Evolutionary conservation across 371 early-diverging fungal genomes (phyloP).

Genomic region (Actinomucor elegans): DNA sequence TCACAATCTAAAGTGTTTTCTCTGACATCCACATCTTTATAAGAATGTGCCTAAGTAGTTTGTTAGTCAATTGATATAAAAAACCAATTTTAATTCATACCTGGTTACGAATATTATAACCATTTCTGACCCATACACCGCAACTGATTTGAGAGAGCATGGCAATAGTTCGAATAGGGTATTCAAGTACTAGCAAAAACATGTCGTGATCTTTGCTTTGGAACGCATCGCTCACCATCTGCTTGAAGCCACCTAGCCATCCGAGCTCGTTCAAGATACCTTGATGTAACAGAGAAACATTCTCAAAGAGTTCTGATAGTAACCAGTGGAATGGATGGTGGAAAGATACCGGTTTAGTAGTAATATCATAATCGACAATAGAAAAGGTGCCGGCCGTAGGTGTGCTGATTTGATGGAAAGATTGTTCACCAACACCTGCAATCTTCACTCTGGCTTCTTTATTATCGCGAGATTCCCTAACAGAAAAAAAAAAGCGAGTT

Average conservation of each 20-base stretch:
- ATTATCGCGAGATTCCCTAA: too few species aligned
- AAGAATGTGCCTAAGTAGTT: slow-evolving; percentile 66
- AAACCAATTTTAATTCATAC: slow-evolving; percentile 19
- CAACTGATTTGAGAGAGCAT: slow-evolving; percentile 88
- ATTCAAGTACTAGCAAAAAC: slow-evolving; percentile 64
- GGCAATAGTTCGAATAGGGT: slow-evolving; percentile 71
- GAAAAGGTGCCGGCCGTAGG: slow-evolving; percentile 39
- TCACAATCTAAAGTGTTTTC: slow-evolving; percentile 86
- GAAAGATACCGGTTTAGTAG: slow-evolving; percentile 74
- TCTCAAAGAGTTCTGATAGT: slow-evolving; percentile 74
- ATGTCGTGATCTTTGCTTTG: slow-evolving; percentile 14
- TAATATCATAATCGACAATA: slow-evolving; percentile 65
- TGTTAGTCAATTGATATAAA: not conserved
- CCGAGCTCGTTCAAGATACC: slow-evolving; percentile 51
- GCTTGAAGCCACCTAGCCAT: slow-evolving; percentile 50
- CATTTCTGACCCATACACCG: slow-evolving; percentile 95
- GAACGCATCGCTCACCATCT: slow-evolving; percentile 47
- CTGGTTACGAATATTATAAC: slow-evolving; percentile 71
- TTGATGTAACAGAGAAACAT: slow-evolving; percentile 64
- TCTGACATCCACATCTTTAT: slow-evolving; percentile 72
- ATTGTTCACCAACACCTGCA: slow-evolving; percentile 29
- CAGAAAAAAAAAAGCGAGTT: too few species aligned
- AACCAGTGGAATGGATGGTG: slow-evolving; percentile 94
- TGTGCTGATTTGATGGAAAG: slow-evolving; percentile 24
- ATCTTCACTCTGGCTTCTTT: slow-evolving; percentile 9